Evolutionary conservation across 108 stramenopile genomes (phyloP), one percentile per base, ranked within the genome.

Genomic region (Stephanodiscus minutulus): DNA sequence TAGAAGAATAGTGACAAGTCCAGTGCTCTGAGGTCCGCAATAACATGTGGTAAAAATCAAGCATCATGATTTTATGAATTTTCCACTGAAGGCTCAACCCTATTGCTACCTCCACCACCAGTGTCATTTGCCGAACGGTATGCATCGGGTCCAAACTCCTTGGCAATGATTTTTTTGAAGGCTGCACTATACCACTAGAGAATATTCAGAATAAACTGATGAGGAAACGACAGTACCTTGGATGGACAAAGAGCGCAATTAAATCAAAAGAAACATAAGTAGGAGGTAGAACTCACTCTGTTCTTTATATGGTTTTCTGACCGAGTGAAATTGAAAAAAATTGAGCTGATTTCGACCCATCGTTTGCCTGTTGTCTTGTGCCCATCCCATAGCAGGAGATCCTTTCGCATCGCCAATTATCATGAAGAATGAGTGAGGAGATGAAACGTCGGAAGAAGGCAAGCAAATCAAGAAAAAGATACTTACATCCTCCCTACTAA

Each of bases 261-360:
- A n/a, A n/a, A n/a, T n/a, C n/a, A n/a, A n/a, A n/a, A n/a, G n/a
- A n/a, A n/a, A n/a, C n/a, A n/a, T n/a, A 39, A 39, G 5, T 4
- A 33, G 9, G 39, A 39, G 10, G 11, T 8, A 39, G 7, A 39
- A 39, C 39, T 39, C 9, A 39, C 39, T 39, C 94, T 85, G 75
- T 95, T 95, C 86, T 95, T 95, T 61, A 95, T 92, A 64, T 95
- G 91, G 79, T 95, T 95, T 72, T 95, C 94, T 1, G 88, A 89
- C 39, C 94, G 64, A 7, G 82, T 67, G 6, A 82, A 83, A 20
- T 92, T 85, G 66, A 95, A 95, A 58, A 77, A 85, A 64, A 87
- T 91, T 18, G 85, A 86, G n/a, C 88, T 85, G 29, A 95, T 95
- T 71, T 95, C 91, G 3, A 91, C 91, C 94, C 94, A 95, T 68